Base-by-base conservation (phyloP, 163 green algal species). In the Prototheca cutis region DNA sequence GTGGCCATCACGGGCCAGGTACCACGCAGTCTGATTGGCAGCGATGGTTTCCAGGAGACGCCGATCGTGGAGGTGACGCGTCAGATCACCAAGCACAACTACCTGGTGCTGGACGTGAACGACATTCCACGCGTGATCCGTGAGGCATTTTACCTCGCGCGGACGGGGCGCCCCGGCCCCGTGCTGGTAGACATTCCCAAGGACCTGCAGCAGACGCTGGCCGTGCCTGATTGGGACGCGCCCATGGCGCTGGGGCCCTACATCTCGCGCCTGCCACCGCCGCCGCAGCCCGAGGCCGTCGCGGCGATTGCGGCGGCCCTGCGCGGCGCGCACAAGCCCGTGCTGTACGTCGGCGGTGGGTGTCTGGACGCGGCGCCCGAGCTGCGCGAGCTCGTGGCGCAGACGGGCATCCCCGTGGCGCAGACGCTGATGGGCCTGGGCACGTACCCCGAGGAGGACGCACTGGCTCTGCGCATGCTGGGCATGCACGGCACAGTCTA, bases 21-120 rank as follows among this genome's bases (percentile, higher is more conserved):
- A 48, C 90, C 90, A 3, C 79, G 91, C 52, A 75, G 78, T 36
- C 87, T 97, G 66, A 98, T 98, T 60, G 91, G 91, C 55, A 94
- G 86, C 40, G 91, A 98, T 65, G 91, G 82, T 13, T 97, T 97
- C 77, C 93, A 99, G 78, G 93, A 99, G 80, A 99, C 93, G 27
- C 93, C 93, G 42, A 98, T 97, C 54, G 91, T 99, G 55, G 93
- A 98, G 78, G 86, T 99, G 6, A 96, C 91, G 3, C 80, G 91
- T 36, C 86, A 92, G 67, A 98, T 99, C 80, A 98, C 93, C 59
- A 99, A 99, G 84, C 88, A 97, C 83, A 99, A 98, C 80, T 98
- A 94, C 80, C 82, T 98, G 57, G 91, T 99, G 21, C 91, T 97
- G 86, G 85, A 97, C 70, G 76, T 96, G 28, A 79, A 89, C n/a